phyloP scores from a whole-genome alignment of 768 basidiomycete genomes.

The Serendipita vermifera region DNA sequence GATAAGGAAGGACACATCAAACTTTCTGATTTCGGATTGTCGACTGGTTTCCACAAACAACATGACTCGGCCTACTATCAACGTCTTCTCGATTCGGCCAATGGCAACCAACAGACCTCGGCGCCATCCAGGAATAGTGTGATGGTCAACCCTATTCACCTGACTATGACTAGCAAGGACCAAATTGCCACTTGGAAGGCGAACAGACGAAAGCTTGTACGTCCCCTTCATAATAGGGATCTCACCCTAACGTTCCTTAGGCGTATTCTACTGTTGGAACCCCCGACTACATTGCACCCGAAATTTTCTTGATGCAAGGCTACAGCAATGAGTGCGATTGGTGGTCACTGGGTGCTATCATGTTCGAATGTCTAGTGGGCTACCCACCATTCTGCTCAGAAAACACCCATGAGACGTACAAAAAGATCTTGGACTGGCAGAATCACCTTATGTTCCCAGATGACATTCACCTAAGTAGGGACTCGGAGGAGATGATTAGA shows the following conservation, averaged over 20 bases:
- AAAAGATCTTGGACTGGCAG: slow-evolving; percentile 94
- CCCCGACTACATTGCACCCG: slow-evolving; percentile 37
- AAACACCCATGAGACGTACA: slow-evolving; percentile 92
- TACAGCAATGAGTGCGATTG: slow-evolving; percentile 40
- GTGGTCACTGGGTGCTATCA: slow-evolving; percentile 41
- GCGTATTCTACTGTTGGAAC: slow-evolving; percentile 39
- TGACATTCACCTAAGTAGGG: slow-evolving; percentile 82
- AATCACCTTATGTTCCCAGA: slow-evolving; percentile 80
- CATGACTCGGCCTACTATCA: slow-evolving; percentile 38
- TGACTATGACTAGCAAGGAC: slow-evolving; percentile 32
- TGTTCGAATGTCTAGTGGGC: slow-evolving; percentile 41
- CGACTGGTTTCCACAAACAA: slow-evolving; percentile 40
- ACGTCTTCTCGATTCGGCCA: slow-evolving; percentile 27
- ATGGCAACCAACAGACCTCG: slow-evolving; percentile 16
- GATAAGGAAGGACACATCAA: slow-evolving; percentile 38
- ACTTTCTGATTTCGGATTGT: slow-evolving; percentile 38
- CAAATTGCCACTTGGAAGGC: slow-evolving; percentile 38
- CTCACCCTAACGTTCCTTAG: slow-evolving; percentile 8
- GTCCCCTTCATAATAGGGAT: slow-evolving; percentile 3
- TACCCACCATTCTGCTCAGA: slow-evolving; percentile 58
- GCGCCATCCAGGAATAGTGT: slow-evolving; percentile 33
- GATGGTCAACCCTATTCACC: slow-evolving; percentile 36
- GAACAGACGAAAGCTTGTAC: slow-evolving; percentile 31
- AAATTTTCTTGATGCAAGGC: slow-evolving; percentile 38
- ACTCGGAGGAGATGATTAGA: slow-evolving; percentile 80